Percentiles rank a stretch among this genome's conserved stretches.
Evolutionary conservation across 2,329 filamentous ascomycete genomes (phyloP).

Genomic region (Alternaria ethzedia): DNA sequence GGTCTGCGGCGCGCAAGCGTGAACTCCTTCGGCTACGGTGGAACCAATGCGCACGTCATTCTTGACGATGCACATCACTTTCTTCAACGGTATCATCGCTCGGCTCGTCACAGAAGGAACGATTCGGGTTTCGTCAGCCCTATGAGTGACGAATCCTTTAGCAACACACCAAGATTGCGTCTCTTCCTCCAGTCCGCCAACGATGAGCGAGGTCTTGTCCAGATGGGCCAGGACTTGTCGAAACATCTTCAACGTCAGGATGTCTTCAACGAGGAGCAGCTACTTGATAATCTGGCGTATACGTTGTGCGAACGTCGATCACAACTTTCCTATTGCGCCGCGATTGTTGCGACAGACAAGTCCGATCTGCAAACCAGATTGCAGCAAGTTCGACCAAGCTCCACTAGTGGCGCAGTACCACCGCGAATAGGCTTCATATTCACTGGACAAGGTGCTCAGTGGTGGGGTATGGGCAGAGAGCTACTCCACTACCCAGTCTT

Average conservation of each 20-base stretch:
- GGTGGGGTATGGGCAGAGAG: slow-evolving; percentile 50
- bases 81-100: neutral
- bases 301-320: slow-evolving; percentile 26
- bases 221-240: slow-evolving; percentile 25
- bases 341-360: slow-evolving; percentile 4
- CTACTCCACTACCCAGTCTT: slow-evolving; percentile 33
- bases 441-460: slow-evolving; percentile 55
- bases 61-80: slow-evolving; percentile 36
- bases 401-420: neutral
- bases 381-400: neutral
- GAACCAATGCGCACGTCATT: slow-evolving; percentile 30
- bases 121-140: slow-evolving; percentile 14
- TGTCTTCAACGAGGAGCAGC: slow-evolving; percentile 5
- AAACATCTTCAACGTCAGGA: slow-evolving; percentile 9
- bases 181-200: slow-evolving; percentile 23
- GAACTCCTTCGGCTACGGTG: slow-evolving; percentile 33
- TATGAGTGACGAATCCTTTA: neutral
- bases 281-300: slow-evolving; percentile 23
- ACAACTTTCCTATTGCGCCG: neutral
- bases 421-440: slow-evolving; percentile 40
- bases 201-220: slow-evolving; percentile 8
- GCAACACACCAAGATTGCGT: neutral
- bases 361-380: slow-evolving; percentile 1
- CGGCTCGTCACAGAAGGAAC: neutral
- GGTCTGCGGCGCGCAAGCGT: slow-evolving; percentile 20